These are phyloP conservation scores for Juglanconis oblonga DNA, from an alignment of 2,329 filamentous ascomycete genomes.

Conservation along the genomic window DNA sequence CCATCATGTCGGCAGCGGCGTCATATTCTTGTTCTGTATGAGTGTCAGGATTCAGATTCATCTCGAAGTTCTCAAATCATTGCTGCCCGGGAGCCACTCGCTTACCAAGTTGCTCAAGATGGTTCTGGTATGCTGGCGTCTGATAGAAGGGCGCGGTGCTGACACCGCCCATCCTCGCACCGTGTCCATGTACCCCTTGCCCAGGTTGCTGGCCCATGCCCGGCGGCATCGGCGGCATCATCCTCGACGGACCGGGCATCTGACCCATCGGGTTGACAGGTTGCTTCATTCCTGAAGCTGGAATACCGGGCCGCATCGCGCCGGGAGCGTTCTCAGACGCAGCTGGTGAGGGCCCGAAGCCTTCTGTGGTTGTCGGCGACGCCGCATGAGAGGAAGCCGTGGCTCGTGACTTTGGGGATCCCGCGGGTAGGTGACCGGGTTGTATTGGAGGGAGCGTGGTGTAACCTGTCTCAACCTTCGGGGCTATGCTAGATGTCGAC, in stretches of 20 bases:
- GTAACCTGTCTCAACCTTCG: conserved; percentile 62
- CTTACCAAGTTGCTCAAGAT: conserved; percentile 96
- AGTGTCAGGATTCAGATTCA: not conserved
- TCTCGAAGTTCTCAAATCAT: not conserved
- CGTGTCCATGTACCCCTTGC: conserved; percentile 19
- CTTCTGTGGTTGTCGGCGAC: conserved; percentile 50
- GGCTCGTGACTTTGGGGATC: conserved; percentile 70
- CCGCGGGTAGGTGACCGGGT: conserved; percentile 53
- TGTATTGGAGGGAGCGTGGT: conserved; percentile 40
- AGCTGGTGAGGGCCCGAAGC: conserved; percentile 35
- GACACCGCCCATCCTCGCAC: conserved; percentile 31
- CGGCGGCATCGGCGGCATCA: conserved; percentile 25
- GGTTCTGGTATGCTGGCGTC: conserved; percentile 80
- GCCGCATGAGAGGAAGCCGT: conserved; percentile 75
- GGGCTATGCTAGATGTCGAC: conserved; percentile 71
- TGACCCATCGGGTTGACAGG: conserved; percentile 29
- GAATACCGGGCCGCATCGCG: conserved; percentile 38
- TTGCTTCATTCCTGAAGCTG: conserved; percentile 39
- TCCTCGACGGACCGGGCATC: conserved; percentile 31
- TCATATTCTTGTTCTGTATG: conserved; percentile 94
- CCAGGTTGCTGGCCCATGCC: conserved; percentile 13
- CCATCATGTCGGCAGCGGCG: conserved; percentile 82
- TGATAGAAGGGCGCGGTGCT: conserved; percentile 66
- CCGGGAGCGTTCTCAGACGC: conserved; percentile 43
- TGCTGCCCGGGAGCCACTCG: conserved; percentile 33